Evolutionary conservation across 2,329 filamentous ascomycete genomes (phyloP), one percentile per base, ranked within the genome.

Genomic region (Stachybotrys chartarum): DNA sequence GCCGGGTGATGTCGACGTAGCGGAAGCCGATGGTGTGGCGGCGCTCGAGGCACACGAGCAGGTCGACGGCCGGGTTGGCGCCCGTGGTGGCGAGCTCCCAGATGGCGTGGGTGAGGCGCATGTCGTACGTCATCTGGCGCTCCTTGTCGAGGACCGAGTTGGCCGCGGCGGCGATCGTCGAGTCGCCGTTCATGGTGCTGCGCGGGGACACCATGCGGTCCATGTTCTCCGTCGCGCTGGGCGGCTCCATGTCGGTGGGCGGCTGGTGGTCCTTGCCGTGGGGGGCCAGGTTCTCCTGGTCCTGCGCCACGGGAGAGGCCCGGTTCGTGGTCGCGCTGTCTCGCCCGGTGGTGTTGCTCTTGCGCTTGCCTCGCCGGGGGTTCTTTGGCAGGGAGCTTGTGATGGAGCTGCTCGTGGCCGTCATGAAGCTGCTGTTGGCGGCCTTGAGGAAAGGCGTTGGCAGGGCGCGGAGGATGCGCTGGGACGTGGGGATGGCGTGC

Each of bases 361-460:
- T 86, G 50, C 85, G 77, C 71, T 89, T 87, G 64, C 75, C 62
- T 61, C 84, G 78, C 50, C 82, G 77, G 8, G 80, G 76, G 24
- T 79, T 79, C 68, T 87, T 90, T 2, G 88, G 88, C 6, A 92
- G 75, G 50, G 86, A 91, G 54, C 85, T 89, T 0, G 88, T 90
- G 59, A 96, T 86, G 59, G 88, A 93, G 52, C 88, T 90, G 68
- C 89, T 95, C 0, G 92, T 96, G 4, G 91, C 89, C 30, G 86
- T 89, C 85, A 99, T 93, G 73, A 97, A 97, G 57, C 88, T 92
- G 48, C 91, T 94, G 71, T 97, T 99, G 54, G 94, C 94, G 1
- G 92, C 92, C 70, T 92, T 96, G 42, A 99, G 79, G 42, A 99
- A 86, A 0, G 94, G 90, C 0, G 92, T 93, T 0, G 94, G 94